Conservation (phyloP, 768 basidiomycete species). For the Chiua virens region DNA sequence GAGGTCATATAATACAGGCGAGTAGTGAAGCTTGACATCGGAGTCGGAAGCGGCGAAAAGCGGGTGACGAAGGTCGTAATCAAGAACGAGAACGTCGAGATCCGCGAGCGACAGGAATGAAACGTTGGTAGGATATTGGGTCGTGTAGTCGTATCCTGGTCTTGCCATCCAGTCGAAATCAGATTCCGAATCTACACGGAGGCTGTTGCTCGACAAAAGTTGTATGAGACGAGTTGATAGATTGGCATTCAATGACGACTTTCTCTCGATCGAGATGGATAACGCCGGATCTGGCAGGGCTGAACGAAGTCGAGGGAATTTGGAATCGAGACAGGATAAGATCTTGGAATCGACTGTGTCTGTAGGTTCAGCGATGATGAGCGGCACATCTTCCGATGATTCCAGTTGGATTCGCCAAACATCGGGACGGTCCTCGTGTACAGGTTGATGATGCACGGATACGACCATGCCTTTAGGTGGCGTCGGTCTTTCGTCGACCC, state of each 20-base stretch:
- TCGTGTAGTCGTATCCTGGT: slow-evolving; percentile 11
- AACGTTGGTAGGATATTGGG: slow-evolving; percentile 10
- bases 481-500: slow-evolving; percentile 32
- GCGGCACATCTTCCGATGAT: neutral
- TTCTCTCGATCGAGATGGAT: slow-evolving; percentile 11
- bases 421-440: slow-evolving; percentile 10
- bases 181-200: neutral
- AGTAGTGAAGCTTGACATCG: slow-evolving; percentile 39
- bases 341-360: slow-evolving; percentile 10
- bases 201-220: slow-evolving; percentile 13
- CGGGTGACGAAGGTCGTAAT: slow-evolving; percentile 52
- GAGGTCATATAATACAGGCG: slow-evolving; percentile 41
- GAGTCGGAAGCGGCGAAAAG: slow-evolving; percentile 33
- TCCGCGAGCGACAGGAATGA: slow-evolving; percentile 22
- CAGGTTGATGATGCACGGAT: slow-evolving; percentile 26
- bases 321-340: slow-evolving; percentile 21
- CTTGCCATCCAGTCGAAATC: slow-evolving; percentile 11
- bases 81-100: slow-evolving; percentile 48
- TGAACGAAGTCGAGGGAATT: slow-evolving; percentile 11
- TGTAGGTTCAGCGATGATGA: slow-evolving; percentile 1
- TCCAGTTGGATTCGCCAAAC: neutral
- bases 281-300: slow-evolving; percentile 6
- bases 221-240: slow-evolving; percentile 15
- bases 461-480: slow-evolving; percentile 38
- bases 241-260: neutral